These are phyloP conservation scores for Aspergillus kassunensis DNA, from an alignment of 495 filamentous ascomycete genomes.

Conservation along the genomic window DNA sequence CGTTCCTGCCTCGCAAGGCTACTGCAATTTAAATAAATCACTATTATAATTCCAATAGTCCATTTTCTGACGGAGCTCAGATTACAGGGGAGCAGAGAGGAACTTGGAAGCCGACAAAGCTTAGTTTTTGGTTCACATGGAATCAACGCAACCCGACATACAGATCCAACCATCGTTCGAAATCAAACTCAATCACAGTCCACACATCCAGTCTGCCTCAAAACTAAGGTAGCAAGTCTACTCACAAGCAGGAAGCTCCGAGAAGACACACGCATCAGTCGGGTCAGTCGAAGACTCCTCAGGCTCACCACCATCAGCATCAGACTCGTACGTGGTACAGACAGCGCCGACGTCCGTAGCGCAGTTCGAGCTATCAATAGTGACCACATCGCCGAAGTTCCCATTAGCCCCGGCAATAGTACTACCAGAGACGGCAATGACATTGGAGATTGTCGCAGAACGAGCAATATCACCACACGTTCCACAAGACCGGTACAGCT, in stretches of 20 bases:
- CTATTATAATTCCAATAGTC: too few relatives aligned
- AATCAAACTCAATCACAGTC: too few relatives aligned
- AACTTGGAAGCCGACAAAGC: too few relatives aligned
- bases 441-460: conserved; percentile 46
- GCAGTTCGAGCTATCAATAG: conserved; percentile 15
- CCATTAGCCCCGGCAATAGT: conserved; percentile 18
- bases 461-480: conserved; percentile 48
- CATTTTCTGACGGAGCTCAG: too few relatives aligned
- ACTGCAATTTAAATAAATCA: too few relatives aligned
- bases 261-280: neutral
- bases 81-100: too few relatives aligned
- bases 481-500: conserved; percentile 56
- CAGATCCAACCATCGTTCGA: too few relatives aligned
- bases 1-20: too few relatives aligned
- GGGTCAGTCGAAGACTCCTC: neutral
- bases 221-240: neutral
- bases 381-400: conserved; percentile 20
- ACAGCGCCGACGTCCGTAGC: conserved; percentile 30
- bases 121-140: too few relatives aligned
- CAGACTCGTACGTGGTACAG: conserved; percentile 44
- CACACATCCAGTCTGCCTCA: too few relatives aligned
- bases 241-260: conserved; percentile 1
- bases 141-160: too few relatives aligned
- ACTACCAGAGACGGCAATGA: conserved; percentile 40
- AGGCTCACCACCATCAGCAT: conserved; percentile 25